A percentile compares a stretch with the other conserved stretches of the same genome.
Evolutionary conservation across 2,329 filamentous ascomycete species (phyloP).

Genomic region (Pyricularia sp.): DNA sequence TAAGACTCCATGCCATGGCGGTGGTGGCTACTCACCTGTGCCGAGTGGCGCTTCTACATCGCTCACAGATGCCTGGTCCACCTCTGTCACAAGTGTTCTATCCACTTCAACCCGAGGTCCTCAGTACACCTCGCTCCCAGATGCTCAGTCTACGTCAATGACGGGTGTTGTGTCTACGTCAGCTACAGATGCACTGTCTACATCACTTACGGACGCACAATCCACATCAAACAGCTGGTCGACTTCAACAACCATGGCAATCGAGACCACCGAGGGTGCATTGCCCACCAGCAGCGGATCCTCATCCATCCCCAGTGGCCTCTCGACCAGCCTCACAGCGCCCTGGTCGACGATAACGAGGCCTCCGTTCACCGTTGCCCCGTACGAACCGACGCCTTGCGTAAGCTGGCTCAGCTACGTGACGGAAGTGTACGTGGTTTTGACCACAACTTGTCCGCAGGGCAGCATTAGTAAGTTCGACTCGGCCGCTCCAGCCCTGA

Average conservation of each 20-base stretch:
- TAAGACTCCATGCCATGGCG: not conserved
- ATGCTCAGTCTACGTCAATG: not conserved
- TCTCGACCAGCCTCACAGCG: not conserved
- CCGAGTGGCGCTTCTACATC: not conserved
- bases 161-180: not conserved
- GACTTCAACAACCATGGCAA: not conserved
- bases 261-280: not conserved
- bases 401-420: conserved; percentile 20
- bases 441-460: conserved; percentile 18
- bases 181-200: not conserved
- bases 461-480: conserved; percentile 13
- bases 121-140: not conserved
- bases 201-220: not conserved
- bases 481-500: not conserved
- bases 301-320: not conserved
- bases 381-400: conserved; percentile 7
- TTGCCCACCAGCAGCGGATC: not conserved
- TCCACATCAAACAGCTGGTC: not conserved
- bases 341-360: not conserved
- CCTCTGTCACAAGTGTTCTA: not conserved
- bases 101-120: not conserved
- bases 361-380: not conserved
- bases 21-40: not conserved
- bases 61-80: not conserved
- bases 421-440: conserved; percentile 19